These are phyloP conservation scores for Phlyctochytrium arcticum DNA, from an alignment of 192 early-diverging fungal genomes.

Conservation along the genomic window DNA sequence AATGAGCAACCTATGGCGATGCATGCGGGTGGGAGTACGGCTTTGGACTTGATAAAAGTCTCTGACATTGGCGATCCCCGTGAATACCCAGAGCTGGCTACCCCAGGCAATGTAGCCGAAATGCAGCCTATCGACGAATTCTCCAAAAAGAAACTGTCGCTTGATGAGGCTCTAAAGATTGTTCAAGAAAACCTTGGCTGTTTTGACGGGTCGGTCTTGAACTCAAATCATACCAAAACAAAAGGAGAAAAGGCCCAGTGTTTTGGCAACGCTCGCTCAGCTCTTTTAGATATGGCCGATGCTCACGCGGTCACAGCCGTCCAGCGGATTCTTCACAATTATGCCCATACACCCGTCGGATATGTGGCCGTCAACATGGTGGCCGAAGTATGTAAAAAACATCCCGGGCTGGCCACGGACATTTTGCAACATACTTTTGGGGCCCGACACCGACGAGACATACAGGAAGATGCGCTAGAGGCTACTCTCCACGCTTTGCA, in stretches of 20 bases:
- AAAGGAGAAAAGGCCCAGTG: background rate
- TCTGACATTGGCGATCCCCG: too few species aligned
- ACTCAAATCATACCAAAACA: background rate
- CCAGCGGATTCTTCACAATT: background rate
- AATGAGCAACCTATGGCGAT: too few species aligned
- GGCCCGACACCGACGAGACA: background rate
- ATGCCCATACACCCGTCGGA: background rate
- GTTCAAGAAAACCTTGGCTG: background rate
- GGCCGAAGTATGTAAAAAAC: background rate
- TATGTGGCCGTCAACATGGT: slow-evolving; percentile 3
- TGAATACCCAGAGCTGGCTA: too few species aligned
- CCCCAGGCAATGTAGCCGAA: too few species aligned
- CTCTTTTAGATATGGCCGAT: background rate
- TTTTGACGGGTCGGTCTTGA: slow-evolving; percentile 1
- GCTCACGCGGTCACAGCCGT: background rate
- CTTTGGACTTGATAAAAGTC: background rate
- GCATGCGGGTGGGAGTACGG: background rate
- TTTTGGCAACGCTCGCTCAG: background rate
- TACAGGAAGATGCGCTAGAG: background rate
- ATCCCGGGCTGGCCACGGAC: background rate
- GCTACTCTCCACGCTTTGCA: background rate
- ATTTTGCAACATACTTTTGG: background rate
- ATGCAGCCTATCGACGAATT: background rate
- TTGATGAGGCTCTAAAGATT: background rate
- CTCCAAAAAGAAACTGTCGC: background rate